Base-by-base conservation (phyloP, 192 early-diverging fungal genomes). In the Dissophora ornata region DNA sequence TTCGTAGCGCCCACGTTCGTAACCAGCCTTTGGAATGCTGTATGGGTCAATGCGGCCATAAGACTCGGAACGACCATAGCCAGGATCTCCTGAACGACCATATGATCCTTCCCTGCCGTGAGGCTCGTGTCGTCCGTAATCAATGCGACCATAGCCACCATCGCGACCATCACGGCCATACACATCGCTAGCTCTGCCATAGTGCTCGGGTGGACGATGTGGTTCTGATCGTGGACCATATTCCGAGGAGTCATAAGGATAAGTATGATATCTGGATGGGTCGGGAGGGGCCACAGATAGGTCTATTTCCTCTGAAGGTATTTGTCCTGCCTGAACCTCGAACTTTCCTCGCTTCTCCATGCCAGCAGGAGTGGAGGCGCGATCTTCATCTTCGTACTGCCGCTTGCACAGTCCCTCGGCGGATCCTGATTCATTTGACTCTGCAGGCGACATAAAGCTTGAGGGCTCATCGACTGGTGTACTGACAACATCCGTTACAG, bases 371-470 rank as follows among this genome's bases (percentile, higher is more conserved):
- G 73, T 77, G 2, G 65, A 67, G 22, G 73, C 63, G 6, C 73
- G 63, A 42, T 77, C 73, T n/a, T 77, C 73, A 22, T 77, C 73
- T 6, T 77, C 73, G 50, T 62, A 77, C 21, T 77, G 73, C 22
- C 73, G 57, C 24, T 77, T 77, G 26, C 73, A 51, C 16, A 77
- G 26, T 56, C 73, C 73, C 34, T 77, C 73, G 2, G 42, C 73
- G 7, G 73, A 67, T 25, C 73, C 73, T 8, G 73, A 77, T 32
- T 64, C 73, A 29, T 62, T 61, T 2, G 63, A 67, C 19, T 77
- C 73, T 1, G 69, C 69, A 42, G 79, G 79, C 19, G 79, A 71
- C 69, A 80, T 66, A 44, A 79, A 74, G 42, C 48, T 69, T 2
- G 62, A 40, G 5, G 67, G 28, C 48, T 66, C 60, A 19, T 71